phyloP scores from a whole-genome alignment of 169 alveolate genomes.

The Pseudocohnilembus persalinus region DNA sequence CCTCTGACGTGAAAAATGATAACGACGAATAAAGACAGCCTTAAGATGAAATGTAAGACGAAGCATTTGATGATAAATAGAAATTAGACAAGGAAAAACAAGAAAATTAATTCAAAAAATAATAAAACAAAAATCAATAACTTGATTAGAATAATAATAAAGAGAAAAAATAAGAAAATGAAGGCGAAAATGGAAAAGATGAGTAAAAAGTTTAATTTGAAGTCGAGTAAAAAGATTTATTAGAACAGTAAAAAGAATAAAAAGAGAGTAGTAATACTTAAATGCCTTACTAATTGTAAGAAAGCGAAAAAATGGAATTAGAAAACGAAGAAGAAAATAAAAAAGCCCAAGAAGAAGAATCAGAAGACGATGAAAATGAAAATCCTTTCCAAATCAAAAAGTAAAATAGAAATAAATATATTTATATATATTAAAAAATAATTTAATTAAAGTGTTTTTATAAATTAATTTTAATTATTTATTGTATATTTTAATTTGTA shows the following conservation, averaged over 20 bases:
- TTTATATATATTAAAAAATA: not conserved
- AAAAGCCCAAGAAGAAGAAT: slow-evolving; percentile 29
- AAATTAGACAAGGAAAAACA: not conserved
- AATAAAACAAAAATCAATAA: slow-evolving; percentile 34
- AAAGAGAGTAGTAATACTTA: slow-evolving; percentile 23
- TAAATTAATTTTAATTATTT: no score
- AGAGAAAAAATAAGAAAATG: slow-evolving; percentile 19
- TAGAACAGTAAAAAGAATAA: slow-evolving; percentile 35
- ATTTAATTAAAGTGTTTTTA: not conserved
- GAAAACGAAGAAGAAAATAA: slow-evolving; percentile 26
- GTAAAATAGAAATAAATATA: not conserved
- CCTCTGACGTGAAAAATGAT: slow-evolving; percentile 34
- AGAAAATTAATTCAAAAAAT: not conserved
- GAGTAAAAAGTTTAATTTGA: slow-evolving; percentile 14
- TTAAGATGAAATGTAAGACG: not conserved
- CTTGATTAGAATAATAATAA: slow-evolving; percentile 21
- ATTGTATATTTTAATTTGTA: no score
- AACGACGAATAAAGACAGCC: slow-evolving; percentile 28
- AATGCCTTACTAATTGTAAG: slow-evolving; percentile 2
- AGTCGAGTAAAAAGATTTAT: slow-evolving; percentile 6
- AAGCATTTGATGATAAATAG: slow-evolving; percentile 18
- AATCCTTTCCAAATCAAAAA: not conserved
- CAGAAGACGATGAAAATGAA: slow-evolving; percentile 34
- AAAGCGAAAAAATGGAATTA: slow-evolving; percentile 24
- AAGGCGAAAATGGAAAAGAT: slow-evolving; percentile 39